phyloP scores from a whole-genome alignment of 208 protist species.

The Histomonas meleagridis region DNA sequence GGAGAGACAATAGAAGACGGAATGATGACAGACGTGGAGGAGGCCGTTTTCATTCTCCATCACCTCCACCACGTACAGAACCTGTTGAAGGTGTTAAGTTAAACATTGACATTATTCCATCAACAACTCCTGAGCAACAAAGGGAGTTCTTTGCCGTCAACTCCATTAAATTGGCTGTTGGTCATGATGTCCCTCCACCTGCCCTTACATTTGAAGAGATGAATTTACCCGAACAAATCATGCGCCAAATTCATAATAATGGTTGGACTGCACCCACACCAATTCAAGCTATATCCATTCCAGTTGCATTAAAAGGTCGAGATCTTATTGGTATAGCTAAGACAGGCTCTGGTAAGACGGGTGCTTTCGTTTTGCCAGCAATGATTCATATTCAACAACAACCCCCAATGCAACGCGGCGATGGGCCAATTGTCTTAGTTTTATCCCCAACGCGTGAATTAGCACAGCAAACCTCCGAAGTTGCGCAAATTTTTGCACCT shows the following conservation, averaged over 20 bases:
- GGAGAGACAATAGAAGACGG: too few relatives aligned
- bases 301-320: conserved; percentile 40
- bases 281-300: conserved; percentile 50
- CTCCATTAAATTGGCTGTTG: conserved; percentile 1
- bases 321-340: conserved; percentile 55
- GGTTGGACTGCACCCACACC: conserved; percentile 36
- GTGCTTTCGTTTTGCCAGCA: conserved; percentile 69
- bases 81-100: background rate
- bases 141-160: background rate
- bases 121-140: background rate
- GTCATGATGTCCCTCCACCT: background rate
- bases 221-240: background rate
- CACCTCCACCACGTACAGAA: background rate
- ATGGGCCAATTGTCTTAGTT: conserved; percentile 65
- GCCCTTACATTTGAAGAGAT: conserved; percentile 17
- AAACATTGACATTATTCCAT: background rate
- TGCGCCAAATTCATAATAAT: background rate
- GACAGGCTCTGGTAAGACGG: conserved; percentile 72
- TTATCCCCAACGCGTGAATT: conserved; percentile 70
- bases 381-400: conserved; percentile 61
- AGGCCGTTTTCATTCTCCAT: too few relatives aligned
- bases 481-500: conserved; percentile 43
- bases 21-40: too few relatives aligned
- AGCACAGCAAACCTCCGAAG: conserved; percentile 58
- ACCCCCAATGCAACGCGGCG: conserved; percentile 48